Evolutionary conservation across 345 rosid species (phyloP).

Genomic region (Ceriops decandra): DNA sequence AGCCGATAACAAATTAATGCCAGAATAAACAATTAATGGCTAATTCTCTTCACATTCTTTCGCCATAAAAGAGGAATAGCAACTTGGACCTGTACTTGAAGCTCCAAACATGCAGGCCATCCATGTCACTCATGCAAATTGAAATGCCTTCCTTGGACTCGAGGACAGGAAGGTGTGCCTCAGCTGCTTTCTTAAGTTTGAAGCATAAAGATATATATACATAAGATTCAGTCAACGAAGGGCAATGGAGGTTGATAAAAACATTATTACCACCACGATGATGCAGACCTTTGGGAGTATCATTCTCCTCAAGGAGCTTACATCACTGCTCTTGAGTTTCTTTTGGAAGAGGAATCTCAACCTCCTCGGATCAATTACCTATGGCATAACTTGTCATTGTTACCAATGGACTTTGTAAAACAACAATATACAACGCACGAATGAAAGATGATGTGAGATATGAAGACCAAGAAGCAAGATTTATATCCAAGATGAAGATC

Average conservation of each 20-base stretch:
- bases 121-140: conserved; percentile 72
- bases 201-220: neutral
- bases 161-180: conserved; percentile 70
- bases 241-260: no score
- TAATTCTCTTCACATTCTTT: neutral
- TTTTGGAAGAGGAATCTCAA: conserved; percentile 82
- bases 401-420: neutral
- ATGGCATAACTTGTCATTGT: conserved; percentile 4
- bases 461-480: no score
- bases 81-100: conserved; percentile 80
- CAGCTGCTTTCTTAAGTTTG: conserved; percentile 76
- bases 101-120: conserved; percentile 77
- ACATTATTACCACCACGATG: no score
- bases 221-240: no score
- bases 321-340: conserved; percentile 94
- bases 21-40: neutral
- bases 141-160: conserved; percentile 88
- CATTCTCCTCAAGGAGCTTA: conserved; percentile 84
- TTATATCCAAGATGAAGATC: neutral
- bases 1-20: neutral
- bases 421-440: neutral
- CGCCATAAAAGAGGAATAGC: neutral
- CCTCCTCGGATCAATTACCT: conserved; percentile 70
- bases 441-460: neutral
- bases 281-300: conserved; percentile 81